Conservation (phyloP, 1,284 basidiomycete genomes). For the Rhodotorula sp. region DNA sequence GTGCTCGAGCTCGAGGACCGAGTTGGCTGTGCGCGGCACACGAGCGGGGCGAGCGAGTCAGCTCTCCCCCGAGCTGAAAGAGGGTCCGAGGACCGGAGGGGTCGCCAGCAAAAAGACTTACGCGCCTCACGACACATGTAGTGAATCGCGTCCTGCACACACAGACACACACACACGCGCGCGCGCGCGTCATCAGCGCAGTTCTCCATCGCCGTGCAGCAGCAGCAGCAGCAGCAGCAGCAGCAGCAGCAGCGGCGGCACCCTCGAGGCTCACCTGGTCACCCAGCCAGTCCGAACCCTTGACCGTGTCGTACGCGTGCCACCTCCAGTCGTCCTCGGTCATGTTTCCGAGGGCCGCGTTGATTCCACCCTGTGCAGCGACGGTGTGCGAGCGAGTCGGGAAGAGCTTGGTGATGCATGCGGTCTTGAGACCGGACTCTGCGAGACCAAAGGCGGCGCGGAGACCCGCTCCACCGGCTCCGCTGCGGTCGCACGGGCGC, state of each 20-base stretch:
- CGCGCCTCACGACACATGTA: constrained; percentile 43
- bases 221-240: too few species aligned
- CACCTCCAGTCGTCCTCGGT: constrained; percentile 82
- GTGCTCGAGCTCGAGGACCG: constrained; percentile 78
- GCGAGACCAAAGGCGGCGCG: constrained; percentile 98
- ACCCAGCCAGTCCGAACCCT: constrained; percentile 99
- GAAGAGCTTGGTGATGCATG: constrained; percentile 98
- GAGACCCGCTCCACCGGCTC: constrained; percentile 96
- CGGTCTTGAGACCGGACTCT: constrained; percentile 94
- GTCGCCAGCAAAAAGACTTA: background rate
- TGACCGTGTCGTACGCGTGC: constrained; percentile 99
- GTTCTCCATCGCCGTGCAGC: too few species aligned
- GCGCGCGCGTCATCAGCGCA: too few species aligned
- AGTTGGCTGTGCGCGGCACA: constrained; percentile 5
- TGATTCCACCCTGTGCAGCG: constrained; percentile 96
- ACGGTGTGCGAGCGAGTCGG: constrained; percentile 99
- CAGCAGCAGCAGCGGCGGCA: too few species aligned
- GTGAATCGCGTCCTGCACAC: constrained; percentile 64
- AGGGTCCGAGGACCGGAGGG: background rate
- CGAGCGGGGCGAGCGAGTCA: background rate
- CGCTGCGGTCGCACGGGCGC: constrained; percentile 56
- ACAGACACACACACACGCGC: too few species aligned
- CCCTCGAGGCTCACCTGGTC: too few species aligned
- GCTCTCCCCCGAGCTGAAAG: background rate
- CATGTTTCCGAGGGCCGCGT: constrained; percentile 99